Base-by-base conservation (phyloP, 768 basidiomycete genomes). In the Amanita fuliginea region DNA sequence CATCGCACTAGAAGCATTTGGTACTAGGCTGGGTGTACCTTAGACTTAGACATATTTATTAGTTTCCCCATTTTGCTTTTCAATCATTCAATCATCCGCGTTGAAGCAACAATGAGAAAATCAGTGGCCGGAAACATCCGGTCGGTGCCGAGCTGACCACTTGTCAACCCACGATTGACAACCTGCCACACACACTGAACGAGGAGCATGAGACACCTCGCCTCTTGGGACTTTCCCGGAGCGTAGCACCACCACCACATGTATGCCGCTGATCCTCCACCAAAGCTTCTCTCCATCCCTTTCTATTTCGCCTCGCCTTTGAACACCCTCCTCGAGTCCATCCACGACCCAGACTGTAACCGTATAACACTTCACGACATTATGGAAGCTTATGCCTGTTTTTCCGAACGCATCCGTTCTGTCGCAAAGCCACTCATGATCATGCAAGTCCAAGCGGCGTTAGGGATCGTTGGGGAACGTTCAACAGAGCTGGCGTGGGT, bases 1-100 rank as follows among this genome's bases (percentile, higher is more conserved):
- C 89, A 92, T 59, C 76, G 83, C 46, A 91, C 84, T 19, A 73
- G 89, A 63, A 85, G 86, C 55, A 84, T 86, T 24, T 92, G 89
- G 89, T 92, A 92, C 66, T 92, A 67, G 70, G 18, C 9, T 32
- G 1, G 1, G 1, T 32, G 32, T 32, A 3, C 32, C 32, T 30
- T 32, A 24, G 35, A 51, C 16, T n/a, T 43, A n/a, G 18, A 40
- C 18, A 11, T 39, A 10, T 11, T 19, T 21, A 5, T 19, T 21
- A 2, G 18, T 9, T 19, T 19, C 36, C n/a, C 36, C 16, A 37
- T 19, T 6, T 16, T n/a, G n/a, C n/a, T n/a, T n/a, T n/a, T n/a
- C n/a, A n/a, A n/a, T n/a, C n/a, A 24, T 24, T 24, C 2, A 24
- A 24, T 24, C 22, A 11, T 32, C 32, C 30, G 26, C 26, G 26